Conservation (phyloP, 352 stramenopile species). For the Phytopythium helicoides region DNA sequence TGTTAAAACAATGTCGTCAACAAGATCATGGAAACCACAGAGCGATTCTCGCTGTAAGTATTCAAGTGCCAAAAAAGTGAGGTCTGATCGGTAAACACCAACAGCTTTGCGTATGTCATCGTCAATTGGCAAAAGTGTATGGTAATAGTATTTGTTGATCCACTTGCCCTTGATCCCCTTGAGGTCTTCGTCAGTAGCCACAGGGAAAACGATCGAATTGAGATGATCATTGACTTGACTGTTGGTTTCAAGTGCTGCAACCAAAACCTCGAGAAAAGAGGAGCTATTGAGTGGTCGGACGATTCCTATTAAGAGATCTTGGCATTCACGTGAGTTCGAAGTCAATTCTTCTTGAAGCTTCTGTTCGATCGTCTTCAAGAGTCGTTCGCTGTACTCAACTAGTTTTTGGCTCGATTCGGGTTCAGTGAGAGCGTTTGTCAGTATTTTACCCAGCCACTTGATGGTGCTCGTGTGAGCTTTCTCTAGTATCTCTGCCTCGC, state of each 20-base stretch:
- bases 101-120: slow-evolving; percentile 22
- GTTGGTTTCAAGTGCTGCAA: slow-evolving; percentile 29
- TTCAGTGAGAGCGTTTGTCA: too few species aligned
- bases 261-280: slow-evolving; percentile 24
- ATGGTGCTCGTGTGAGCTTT: slow-evolving; percentile 35
- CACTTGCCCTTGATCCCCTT: slow-evolving; percentile 11
- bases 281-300: too few species aligned
- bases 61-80: slow-evolving; percentile 26
- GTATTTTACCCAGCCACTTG: slow-evolving; percentile 26
- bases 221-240: slow-evolving; percentile 40
- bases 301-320: too few species aligned
- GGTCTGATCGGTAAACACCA: slow-evolving; percentile 15
- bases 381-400: too few species aligned
- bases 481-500: slow-evolving; percentile 30
- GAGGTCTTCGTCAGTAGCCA: slow-evolving; percentile 39
- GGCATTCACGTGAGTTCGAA: too few species aligned
- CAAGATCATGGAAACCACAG: slow-evolving; percentile 52
- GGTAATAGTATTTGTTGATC: slow-evolving; percentile 16
- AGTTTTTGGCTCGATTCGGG: too few species aligned
- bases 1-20: slow-evolving; percentile 53
- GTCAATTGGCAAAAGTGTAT: slow-evolving; percentile 32
- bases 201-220: slow-evolving; percentile 41
- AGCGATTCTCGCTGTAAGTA: slow-evolving; percentile 35
- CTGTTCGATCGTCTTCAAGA: too few species aligned
- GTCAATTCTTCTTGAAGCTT: too few species aligned